Conservation (phyloP, 768 basidiomycete genomes). For the Amanita pseudoporphyria region DNA sequence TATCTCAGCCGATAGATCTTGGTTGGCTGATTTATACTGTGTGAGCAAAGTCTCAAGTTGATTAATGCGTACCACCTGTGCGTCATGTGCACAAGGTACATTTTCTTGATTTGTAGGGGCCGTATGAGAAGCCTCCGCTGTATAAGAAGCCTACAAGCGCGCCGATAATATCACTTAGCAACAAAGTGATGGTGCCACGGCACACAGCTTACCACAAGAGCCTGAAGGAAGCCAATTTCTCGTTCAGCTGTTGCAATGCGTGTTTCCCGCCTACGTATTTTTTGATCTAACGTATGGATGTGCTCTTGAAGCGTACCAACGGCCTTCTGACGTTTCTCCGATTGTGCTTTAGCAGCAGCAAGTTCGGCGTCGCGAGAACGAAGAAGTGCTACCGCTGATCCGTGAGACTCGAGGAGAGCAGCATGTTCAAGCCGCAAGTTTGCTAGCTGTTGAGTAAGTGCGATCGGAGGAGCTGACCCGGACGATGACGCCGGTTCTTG, state of each 20-base stretch:
- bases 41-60: slow-evolving; percentile 46
- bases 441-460: slow-evolving; percentile 49
- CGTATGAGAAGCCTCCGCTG: not conserved
- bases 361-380: slow-evolving; percentile 46
- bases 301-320: slow-evolving; percentile 26
- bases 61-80: slow-evolving; percentile 33
- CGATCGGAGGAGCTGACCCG: slow-evolving; percentile 17
- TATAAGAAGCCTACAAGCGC: slow-evolving; percentile 6
- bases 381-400: slow-evolving; percentile 43
- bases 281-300: slow-evolving; percentile 29
- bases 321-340: slow-evolving; percentile 25
- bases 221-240: slow-evolving; percentile 59
- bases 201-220: slow-evolving; percentile 44
- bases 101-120: not conserved
- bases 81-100: slow-evolving; percentile 10
- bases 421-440: slow-evolving; percentile 54
- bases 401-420: slow-evolving; percentile 57
- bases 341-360: slow-evolving; percentile 24
- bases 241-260: slow-evolving; percentile 31
- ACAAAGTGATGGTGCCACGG: not conserved
- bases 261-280: slow-evolving; percentile 21
- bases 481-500: not conserved
- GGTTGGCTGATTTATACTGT: slow-evolving; percentile 45
- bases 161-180: not conserved
- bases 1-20: slow-evolving; percentile 36